Percentiles rank a stretch among this genome's conserved stretches.
Conservation (phyloP, 768 basidiomycete species). For the Sarcodon aspratus region DNA sequence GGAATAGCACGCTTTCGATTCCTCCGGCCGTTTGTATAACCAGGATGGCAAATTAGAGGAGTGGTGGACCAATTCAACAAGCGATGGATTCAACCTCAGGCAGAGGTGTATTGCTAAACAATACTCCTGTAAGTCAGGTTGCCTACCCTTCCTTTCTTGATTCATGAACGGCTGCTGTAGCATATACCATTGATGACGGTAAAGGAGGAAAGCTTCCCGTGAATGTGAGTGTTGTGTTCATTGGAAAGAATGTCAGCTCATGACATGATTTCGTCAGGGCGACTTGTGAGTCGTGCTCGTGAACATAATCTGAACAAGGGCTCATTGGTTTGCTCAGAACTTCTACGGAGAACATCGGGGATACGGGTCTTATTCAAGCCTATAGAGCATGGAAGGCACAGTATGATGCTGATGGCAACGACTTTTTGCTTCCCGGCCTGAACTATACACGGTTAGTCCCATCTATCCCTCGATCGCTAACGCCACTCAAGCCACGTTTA, state of each 20-base stretch:
- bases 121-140: slow-evolving; percentile 51
- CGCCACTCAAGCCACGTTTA: background rate
- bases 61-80: slow-evolving; percentile 92
- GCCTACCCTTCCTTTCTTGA: background rate
- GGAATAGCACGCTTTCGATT: slow-evolving; percentile 81
- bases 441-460: slow-evolving; percentile 50
- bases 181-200: slow-evolving; percentile 61
- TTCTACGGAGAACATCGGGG: slow-evolving; percentile 87
- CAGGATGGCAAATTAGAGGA: slow-evolving; percentile 77
- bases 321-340: slow-evolving; percentile 30
- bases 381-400: slow-evolving; percentile 88
- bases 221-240: slow-evolving; percentile 43
- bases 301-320: background rate
- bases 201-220: slow-evolving; percentile 77
- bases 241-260: background rate
- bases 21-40: slow-evolving; percentile 83
- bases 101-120: slow-evolving; percentile 88
- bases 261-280: slow-evolving; percentile 31
- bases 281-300: slow-evolving; percentile 45
- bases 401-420: slow-evolving; percentile 46
- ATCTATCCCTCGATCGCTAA: background rate
- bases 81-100: slow-evolving; percentile 68
- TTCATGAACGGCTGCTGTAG: slow-evolving; percentile 20
- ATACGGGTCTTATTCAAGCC: slow-evolving; percentile 74
- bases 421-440: slow-evolving; percentile 76